Percentiles rank a stretch among this genome's conserved stretches.
These are phyloP conservation scores for Anaeromyces robustus DNA, from an alignment of 192 early-diverging fungal species.

Conservation along the genomic window DNA sequence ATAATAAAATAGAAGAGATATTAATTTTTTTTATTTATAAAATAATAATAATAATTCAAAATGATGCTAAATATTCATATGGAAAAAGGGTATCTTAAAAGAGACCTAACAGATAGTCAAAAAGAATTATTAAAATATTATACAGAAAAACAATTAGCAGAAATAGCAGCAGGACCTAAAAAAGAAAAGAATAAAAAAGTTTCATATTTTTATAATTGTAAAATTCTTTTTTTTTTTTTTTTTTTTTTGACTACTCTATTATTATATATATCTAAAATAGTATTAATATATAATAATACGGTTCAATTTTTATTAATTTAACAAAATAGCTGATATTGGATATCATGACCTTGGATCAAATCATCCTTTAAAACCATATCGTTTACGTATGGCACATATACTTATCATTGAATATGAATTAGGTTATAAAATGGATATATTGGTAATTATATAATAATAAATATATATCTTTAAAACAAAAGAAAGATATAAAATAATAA, in stretches of 20 bases:
- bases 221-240: too few species aligned
- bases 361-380: slow-evolving; percentile 93
- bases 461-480: background rate
- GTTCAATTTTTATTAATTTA: too few species aligned
- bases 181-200: background rate
- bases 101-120: background rate
- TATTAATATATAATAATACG: too few species aligned
- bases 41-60: background rate
- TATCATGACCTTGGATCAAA: slow-evolving; percentile 16
- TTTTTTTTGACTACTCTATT: too few species aligned
- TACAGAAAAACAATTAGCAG: background rate
- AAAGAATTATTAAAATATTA: background rate
- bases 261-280: too few species aligned
- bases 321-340: background rate
- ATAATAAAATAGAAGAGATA: too few species aligned
- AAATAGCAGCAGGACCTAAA: background rate
- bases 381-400: slow-evolving; percentile 86
- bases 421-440: slow-evolving; percentile 75
- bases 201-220: background rate
- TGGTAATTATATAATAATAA: slow-evolving; percentile 1
- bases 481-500: too few species aligned
- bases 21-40: too few species aligned
- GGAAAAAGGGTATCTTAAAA: background rate
- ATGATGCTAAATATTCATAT: background rate
- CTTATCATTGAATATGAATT: slow-evolving; percentile 83